Percentiles rank a stretch among this genome's conserved stretches.
These are phyloP conservation scores for Colletotrichum cordylinicola DNA, from an alignment of 2,329 filamentous ascomycete species.

Conservation along the genomic window DNA sequence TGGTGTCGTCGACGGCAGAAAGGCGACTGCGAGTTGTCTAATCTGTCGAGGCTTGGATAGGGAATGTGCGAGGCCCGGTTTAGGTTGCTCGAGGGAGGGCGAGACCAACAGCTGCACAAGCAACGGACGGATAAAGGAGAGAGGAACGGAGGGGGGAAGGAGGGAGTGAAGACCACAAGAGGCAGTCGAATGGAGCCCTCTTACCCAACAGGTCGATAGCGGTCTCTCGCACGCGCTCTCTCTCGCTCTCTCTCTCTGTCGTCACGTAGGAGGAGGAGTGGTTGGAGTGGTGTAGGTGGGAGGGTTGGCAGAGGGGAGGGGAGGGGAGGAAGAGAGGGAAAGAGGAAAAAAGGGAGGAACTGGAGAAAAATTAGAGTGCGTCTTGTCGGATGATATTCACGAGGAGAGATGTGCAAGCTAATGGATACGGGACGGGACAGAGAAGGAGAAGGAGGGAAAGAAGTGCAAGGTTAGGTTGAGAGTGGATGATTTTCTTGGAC, in stretches of 20 bases:
- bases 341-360: constrained; percentile 16
- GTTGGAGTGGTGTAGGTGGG: constrained; percentile 13
- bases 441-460: not conserved
- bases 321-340: constrained; percentile 1
- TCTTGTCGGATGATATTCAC: constrained; percentile 23
- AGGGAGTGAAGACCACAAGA: constrained; percentile 6
- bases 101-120: constrained; percentile 12
- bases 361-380: constrained; percentile 23
- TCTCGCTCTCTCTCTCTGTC: not conserved
- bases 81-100: constrained; percentile 9
- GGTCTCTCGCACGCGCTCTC: not conserved
- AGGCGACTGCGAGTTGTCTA: not conserved
- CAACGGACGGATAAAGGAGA: not conserved
- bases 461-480: constrained; percentile 26
- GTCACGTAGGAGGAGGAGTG: not conserved
- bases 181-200: constrained; percentile 7
- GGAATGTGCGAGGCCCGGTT: not conserved
- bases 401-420: constrained; percentile 6
- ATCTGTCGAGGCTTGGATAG: constrained; percentile 5
- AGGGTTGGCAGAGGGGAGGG: constrained; percentile 26
- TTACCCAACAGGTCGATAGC: constrained; percentile 7
- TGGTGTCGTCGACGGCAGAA: not conserved
- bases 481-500: constrained; percentile 10
- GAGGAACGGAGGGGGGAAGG: constrained; percentile 15
- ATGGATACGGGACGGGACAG: constrained; percentile 11